Evolutionary conservation across 2,329 filamentous ascomycete species (phyloP).

Genomic region (Phaeosphaeriaceae sp.): DNA sequence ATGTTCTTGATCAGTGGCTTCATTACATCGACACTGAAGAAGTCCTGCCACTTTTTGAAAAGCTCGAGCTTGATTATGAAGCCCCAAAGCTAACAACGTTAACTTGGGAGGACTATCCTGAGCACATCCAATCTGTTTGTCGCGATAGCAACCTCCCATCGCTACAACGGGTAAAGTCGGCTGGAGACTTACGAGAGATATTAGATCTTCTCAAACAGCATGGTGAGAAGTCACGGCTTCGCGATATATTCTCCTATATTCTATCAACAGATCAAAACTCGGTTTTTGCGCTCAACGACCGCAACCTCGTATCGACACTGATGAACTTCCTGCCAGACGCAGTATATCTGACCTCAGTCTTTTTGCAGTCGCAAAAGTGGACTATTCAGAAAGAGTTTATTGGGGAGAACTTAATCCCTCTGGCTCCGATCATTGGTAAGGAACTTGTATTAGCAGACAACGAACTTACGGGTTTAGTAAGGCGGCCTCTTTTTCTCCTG

Average conservation of each 20-base stretch:
- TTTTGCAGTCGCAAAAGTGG: constrained; percentile 25
- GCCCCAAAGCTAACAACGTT: constrained; percentile 36
- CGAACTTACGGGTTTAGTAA: constrained; percentile 31
- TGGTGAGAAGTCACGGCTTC: constrained; percentile 23
- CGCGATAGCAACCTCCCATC: constrained; percentile 25
- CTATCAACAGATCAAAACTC: constrained; percentile 13
- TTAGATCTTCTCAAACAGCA: constrained; percentile 25
- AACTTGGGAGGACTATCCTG: constrained; percentile 27
- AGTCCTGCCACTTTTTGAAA: constrained; percentile 46
- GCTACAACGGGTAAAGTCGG: constrained; percentile 15
- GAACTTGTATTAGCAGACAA: constrained; percentile 30
- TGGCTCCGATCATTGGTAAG: constrained; percentile 21
- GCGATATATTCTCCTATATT: constrained; percentile 17
- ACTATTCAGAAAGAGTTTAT: constrained; percentile 18
- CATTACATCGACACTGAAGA: constrained; percentile 50
- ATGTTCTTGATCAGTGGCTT: constrained; percentile 50
- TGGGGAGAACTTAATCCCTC: constrained; percentile 15
- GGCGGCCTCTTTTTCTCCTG: constrained; percentile 34
- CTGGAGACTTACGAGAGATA: constrained; percentile 20
- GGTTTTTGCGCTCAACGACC: constrained; percentile 2
- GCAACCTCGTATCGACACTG: constrained; percentile 13
- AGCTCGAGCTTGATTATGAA: constrained; percentile 41
- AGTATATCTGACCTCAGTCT: constrained; percentile 20
- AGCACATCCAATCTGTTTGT: constrained; percentile 20
- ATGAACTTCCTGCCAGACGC: constrained; percentile 20